These are phyloP conservation scores for Thymus quinquecostatus DNA, from an alignment of 257 asterid species.

Conservation along the genomic window DNA sequence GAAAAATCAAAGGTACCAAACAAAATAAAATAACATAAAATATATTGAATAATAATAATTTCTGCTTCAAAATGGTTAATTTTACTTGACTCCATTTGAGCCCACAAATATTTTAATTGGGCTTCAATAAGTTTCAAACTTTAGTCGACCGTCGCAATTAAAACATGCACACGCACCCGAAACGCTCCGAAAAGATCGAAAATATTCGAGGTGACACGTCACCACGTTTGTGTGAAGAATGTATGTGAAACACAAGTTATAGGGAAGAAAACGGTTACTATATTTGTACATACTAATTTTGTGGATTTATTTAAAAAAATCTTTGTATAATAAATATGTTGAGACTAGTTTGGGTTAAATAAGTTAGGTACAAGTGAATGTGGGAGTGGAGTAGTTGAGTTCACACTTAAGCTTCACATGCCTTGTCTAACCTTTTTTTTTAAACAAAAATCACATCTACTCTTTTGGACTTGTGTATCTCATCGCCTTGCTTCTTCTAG, in stretches of 20 bases:
- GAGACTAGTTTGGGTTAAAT: neutral
- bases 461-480: neutral
- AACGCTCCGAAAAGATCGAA: too few species aligned
- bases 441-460: conserved; percentile 10
- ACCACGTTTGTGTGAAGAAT: neutral
- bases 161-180: too few species aligned
- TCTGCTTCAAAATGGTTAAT: too few species aligned
- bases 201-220: neutral
- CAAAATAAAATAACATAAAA: too few species aligned
- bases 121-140: too few species aligned
- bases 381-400: conserved; percentile 30
- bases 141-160: too few species aligned
- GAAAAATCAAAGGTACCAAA: too few species aligned
- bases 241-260: neutral
- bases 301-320: neutral
- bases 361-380: conserved; percentile 12
- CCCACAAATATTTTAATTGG: too few species aligned
- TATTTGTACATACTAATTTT: conserved; percentile 2
- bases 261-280: neutral
- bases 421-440: conserved; percentile 17
- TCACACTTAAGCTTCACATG: conserved; percentile 25
- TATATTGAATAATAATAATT: too few species aligned
- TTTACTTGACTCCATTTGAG: too few species aligned
- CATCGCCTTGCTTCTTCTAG: neutral
- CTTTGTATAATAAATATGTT: neutral